Evolutionary conservation across 2,329 filamentous ascomycete genomes (phyloP).

Genomic region (Thermomyces lanuginosus): DNA sequence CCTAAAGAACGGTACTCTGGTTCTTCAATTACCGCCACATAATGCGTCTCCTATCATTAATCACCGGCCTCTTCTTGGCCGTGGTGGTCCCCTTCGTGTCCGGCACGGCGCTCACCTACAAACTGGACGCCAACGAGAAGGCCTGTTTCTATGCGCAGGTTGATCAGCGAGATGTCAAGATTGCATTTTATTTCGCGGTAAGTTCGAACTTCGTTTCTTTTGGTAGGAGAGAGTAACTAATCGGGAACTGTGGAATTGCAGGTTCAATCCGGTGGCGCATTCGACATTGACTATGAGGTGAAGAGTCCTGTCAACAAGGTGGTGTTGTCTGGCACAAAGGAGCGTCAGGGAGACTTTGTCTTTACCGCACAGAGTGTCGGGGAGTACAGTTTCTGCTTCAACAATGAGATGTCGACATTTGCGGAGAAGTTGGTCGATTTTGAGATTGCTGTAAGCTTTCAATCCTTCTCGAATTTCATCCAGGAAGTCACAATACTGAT

Average conservation of each 20-base stretch:
- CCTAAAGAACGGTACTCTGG: too few relatives aligned
- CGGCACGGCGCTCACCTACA: conserved; percentile 88
- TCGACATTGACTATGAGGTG: conserved; percentile 90
- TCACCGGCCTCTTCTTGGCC: conserved; percentile 55
- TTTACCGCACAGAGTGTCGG: conserved; percentile 79
- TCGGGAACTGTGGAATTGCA: conserved; percentile 19
- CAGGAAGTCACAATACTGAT: neutral
- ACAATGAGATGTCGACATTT: conserved; percentile 96
- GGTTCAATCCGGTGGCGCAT: conserved; percentile 96
- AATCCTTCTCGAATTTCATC: conserved; percentile 1
- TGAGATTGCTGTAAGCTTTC: conserved; percentile 64
- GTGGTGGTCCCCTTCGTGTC: conserved; percentile 53
- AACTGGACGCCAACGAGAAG: conserved; percentile 75
- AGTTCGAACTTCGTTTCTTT: conserved; percentile 18
- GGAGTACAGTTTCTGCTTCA: conserved; percentile 95
- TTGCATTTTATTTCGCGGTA: conserved; percentile 98
- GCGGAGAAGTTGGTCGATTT: conserved; percentile 97
- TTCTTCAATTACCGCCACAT: conserved; percentile 8
- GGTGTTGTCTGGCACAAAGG: conserved; percentile 75
- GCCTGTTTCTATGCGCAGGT: conserved; percentile 85
- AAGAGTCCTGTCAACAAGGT: conserved; percentile 64
- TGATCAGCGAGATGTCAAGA: conserved; percentile 64
- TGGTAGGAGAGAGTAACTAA: conserved; percentile 1
- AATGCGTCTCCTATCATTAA: conserved; percentile 51
- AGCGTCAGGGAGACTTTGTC: conserved; percentile 91